These are phyloP conservation scores for Aquilaria yunnanensis DNA, from an alignment of 345 rosid species.

Conservation along the genomic window DNA sequence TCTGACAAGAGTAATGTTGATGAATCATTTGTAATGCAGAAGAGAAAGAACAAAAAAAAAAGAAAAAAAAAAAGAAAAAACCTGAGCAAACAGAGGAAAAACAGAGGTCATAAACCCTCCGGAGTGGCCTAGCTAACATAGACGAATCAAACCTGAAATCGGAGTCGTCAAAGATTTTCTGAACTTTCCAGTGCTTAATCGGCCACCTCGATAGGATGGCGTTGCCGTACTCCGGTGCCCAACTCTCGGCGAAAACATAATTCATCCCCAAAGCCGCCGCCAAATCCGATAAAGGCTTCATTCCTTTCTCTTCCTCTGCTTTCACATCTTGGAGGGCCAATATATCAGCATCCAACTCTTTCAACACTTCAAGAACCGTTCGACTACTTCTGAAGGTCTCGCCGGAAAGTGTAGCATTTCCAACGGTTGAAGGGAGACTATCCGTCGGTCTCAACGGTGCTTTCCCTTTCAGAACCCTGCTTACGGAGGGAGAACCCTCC, in stretches of 20 bases:
- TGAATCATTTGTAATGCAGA: no score
- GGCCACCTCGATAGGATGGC: slow-evolving; percentile 91
- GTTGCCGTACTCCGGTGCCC: slow-evolving; percentile 99
- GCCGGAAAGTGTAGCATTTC: slow-evolving; percentile 7
- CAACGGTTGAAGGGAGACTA: slow-evolving; percentile 21
- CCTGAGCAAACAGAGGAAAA: background rate
- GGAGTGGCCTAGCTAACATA: background rate
- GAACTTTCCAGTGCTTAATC: slow-evolving; percentile 58
- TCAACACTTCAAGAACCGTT: slow-evolving; percentile 66
- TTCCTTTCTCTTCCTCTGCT: slow-evolving; percentile 86
- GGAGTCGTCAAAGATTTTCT: slow-evolving; percentile 77
- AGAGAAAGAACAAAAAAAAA: no score
- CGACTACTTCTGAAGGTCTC: slow-evolving; percentile 32
- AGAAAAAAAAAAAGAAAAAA: no score
- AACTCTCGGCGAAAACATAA: slow-evolving; percentile 92
- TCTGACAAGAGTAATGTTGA: no score
- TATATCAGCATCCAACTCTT: slow-evolving; percentile 79
- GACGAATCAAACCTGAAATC: slow-evolving; percentile 61
- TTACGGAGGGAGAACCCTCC: slow-evolving; percentile 17
- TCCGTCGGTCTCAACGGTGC: slow-evolving; percentile 31
- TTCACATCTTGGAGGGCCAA: slow-evolving; percentile 90
- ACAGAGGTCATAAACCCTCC: background rate
- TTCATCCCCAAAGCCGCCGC: slow-evolving; percentile 84
- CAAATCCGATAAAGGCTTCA: slow-evolving; percentile 94
- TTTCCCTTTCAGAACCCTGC: slow-evolving; percentile 29